phyloP scores from a whole-genome alignment of 176 grass and related monocot species.

The Calamus simplicifolius region DNA sequence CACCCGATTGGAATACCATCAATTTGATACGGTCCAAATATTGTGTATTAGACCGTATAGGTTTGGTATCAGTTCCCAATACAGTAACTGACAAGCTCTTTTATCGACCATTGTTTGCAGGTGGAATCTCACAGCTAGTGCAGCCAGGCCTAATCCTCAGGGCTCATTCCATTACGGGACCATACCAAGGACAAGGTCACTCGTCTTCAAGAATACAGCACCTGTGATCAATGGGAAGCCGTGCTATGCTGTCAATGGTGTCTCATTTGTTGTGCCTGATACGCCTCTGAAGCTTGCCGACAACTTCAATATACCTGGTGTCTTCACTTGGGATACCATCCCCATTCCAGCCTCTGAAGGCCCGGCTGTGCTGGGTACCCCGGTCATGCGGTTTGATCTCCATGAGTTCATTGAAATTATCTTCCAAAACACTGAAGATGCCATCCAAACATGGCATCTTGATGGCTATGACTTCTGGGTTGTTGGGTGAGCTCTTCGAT shows the following conservation, averaged over 20 bases:
- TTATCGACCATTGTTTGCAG: conserved; percentile 4
- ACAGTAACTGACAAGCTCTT: too few species aligned
- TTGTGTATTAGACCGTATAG: too few species aligned
- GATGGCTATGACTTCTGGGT: conserved; percentile 69
- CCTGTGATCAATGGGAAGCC: conserved; percentile 30
- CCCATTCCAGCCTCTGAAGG: conserved; percentile 14
- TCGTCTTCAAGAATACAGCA: conserved; percentile 38
- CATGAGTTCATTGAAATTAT: conserved; percentile 57
- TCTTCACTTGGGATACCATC: conserved; percentile 45
- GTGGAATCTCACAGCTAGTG: conserved; percentile 73
- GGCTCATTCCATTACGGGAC: conserved; percentile 67
- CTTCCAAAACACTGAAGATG: conserved; percentile 54
- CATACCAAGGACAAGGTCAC: conserved; percentile 33
- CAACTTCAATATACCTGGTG: conserved; percentile 37
- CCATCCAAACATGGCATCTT: conserved; percentile 67
- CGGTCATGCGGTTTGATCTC: conserved; percentile 33
- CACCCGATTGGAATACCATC: too few species aligned
- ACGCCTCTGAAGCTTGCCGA: conserved; percentile 77
- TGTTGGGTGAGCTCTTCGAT: conserved; percentile 36
- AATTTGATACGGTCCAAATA: too few species aligned
- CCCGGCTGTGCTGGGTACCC: conserved; percentile 21
- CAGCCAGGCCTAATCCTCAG: conserved; percentile 69
- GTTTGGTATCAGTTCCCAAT: too few species aligned
- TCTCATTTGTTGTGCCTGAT: conserved; percentile 45
- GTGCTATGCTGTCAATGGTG: conserved; percentile 51